These are phyloP conservation scores for Monilinia fructigena DNA, from an alignment of 2,329 filamentous ascomycete species.

Conservation along the genomic window DNA sequence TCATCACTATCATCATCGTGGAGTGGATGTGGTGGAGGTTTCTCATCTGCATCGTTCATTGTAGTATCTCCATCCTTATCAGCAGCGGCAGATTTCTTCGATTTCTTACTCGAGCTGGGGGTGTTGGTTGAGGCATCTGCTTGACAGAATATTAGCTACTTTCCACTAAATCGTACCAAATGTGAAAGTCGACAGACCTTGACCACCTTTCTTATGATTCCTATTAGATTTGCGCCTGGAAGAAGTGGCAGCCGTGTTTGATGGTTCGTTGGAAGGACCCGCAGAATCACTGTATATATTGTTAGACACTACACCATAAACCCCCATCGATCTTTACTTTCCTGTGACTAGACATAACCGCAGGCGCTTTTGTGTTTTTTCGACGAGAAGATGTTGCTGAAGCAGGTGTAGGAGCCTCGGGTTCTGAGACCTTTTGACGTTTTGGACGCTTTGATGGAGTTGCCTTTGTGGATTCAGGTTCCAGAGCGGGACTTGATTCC, in stretches of 20 bases:
- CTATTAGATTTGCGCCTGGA: conserved; percentile 72
- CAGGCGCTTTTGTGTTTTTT: conserved; percentile 59
- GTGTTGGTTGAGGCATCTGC: conserved; percentile 41
- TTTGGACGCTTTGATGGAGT: conserved; percentile 62
- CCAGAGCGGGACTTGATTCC: conserved; percentile 49
- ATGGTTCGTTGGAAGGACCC: conserved; percentile 59
- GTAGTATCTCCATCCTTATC: conserved; percentile 70
- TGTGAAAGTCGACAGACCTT: conserved; percentile 44
- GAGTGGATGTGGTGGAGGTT: conserved; percentile 29
- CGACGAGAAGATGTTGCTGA: conserved; percentile 48
- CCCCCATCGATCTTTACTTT: conserved; percentile 45
- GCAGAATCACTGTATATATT: conserved; percentile 54
- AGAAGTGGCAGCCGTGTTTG: conserved; percentile 55
- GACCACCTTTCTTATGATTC: conserved; percentile 60
- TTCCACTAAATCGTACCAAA: conserved; percentile 41
- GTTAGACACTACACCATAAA: conserved; percentile 34
- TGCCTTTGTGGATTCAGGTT: conserved; percentile 42
- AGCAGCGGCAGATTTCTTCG: conserved; percentile 56
- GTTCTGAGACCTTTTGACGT: conserved; percentile 64
- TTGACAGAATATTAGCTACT: conserved; percentile 28
- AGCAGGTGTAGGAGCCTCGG: conserved; percentile 41
- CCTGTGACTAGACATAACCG: conserved; percentile 73
- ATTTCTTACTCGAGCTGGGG: conserved; percentile 36
- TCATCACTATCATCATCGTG: conserved; percentile 53
- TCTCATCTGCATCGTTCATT: conserved; percentile 47